Percentiles rank a stretch among this genome's conserved stretches.
Evolutionary conservation across 169 alveolate species (phyloP).

Genomic region (Plasmodium ovale): DNA sequence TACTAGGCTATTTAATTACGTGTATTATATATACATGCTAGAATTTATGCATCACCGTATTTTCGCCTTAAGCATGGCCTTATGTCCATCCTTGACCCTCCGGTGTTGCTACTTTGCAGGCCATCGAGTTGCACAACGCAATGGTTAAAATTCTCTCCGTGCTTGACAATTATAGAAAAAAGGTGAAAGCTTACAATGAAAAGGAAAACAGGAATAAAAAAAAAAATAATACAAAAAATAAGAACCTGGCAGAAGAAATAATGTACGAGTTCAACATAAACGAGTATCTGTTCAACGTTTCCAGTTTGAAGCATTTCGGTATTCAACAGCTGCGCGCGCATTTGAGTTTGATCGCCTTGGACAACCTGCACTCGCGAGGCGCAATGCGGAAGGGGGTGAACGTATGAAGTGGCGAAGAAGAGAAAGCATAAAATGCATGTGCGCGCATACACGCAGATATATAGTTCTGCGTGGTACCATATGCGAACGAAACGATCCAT

Average conservation of each 20-base stretch:
- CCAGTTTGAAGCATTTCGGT: constrained; percentile 64
- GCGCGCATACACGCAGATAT: not conserved
- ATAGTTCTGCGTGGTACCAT: not conserved
- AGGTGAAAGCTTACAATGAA: constrained; percentile 33
- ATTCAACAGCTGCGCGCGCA: constrained; percentile 57
- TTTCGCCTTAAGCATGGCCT: too few relatives aligned
- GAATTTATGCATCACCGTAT: too few relatives aligned
- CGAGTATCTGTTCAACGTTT: constrained; percentile 50
- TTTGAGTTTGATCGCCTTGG: constrained; percentile 63
- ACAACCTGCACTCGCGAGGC: not conserved
- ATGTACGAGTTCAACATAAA: constrained; percentile 65
- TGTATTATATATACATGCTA: too few relatives aligned
- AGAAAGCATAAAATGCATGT: too few relatives aligned
- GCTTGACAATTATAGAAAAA: constrained; percentile 49
- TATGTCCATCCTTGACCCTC: too few relatives aligned
- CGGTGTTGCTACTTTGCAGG: too few relatives aligned
- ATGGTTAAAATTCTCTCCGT: constrained; percentile 50
- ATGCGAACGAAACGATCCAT: too few relatives aligned
- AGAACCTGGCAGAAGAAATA: too few relatives aligned
- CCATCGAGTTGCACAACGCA: constrained; percentile 33
- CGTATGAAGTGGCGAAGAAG: not conserved
- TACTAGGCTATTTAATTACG: too few relatives aligned
- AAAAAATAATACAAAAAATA: not conserved
- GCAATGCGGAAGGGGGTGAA: too few relatives aligned
- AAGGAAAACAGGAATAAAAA: constrained; percentile 25